Conservation (phyloP, 805 yeast species). For the Wilhelminamyces savonicus region DNA sequence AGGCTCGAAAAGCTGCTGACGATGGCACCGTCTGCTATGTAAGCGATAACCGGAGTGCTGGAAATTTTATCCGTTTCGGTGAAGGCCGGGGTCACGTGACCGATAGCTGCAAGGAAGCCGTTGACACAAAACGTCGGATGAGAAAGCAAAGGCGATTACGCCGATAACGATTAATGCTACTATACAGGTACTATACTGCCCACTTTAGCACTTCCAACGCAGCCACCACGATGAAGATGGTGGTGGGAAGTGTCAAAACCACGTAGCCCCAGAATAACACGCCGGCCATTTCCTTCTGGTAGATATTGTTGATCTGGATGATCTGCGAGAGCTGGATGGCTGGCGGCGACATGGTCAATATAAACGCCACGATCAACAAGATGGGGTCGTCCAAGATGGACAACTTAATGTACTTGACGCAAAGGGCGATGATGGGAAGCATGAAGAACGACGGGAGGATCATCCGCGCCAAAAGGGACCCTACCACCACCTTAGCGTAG, state of each 20-base stretch:
- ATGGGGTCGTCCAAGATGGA: slow-evolving; percentile 79
- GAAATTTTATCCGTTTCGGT: too few relatives aligned
- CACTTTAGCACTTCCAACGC: slow-evolving; percentile 57
- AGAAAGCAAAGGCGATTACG: too few relatives aligned
- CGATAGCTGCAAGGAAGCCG: too few relatives aligned
- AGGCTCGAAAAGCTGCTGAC: too few relatives aligned
- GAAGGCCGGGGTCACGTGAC: too few relatives aligned
- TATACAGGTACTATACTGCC: slow-evolving; percentile 22
- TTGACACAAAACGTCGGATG: too few relatives aligned
- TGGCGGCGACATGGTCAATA: slow-evolving; percentile 74
- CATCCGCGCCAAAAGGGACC: slow-evolving; percentile 72
- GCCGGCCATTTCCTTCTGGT: slow-evolving; percentile 78
- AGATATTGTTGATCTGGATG: slow-evolving; percentile 68
- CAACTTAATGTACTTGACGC: slow-evolving; percentile 57
- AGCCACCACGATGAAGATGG: slow-evolving; percentile 64
- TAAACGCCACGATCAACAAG: slow-evolving; percentile 67
- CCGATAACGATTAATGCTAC: too few relatives aligned
- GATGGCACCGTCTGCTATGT: too few relatives aligned
- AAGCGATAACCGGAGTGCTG: too few relatives aligned
- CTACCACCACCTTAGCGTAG: slow-evolving; percentile 57
- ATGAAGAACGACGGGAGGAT: slow-evolving; percentile 64
- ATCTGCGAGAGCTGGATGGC: slow-evolving; percentile 80
- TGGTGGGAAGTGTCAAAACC: slow-evolving; percentile 67
- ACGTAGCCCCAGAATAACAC: slow-evolving; percentile 81
- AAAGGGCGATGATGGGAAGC: slow-evolving; percentile 58